These are phyloP conservation scores for Astragalus membranaceus DNA, from an alignment of 306 rosid species.

Conservation along the genomic window DNA sequence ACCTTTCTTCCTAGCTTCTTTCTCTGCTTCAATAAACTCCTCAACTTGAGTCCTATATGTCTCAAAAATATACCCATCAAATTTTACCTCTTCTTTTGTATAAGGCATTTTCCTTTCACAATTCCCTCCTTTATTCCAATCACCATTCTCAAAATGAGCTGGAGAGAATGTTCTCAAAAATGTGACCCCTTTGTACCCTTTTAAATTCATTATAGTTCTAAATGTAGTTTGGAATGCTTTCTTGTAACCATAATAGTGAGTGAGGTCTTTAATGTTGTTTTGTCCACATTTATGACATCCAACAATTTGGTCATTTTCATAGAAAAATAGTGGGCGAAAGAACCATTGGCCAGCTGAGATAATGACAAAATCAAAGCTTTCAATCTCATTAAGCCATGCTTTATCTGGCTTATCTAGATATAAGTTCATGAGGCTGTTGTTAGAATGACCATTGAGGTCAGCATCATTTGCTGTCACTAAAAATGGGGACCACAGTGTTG, in stretches of 20 bases:
- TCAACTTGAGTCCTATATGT: constrained; percentile 45
- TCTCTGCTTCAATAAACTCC: constrained; percentile 42
- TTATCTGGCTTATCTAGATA: constrained; percentile 56
- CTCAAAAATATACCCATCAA: constrained; percentile 29
- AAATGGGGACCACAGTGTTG: constrained; percentile 67
- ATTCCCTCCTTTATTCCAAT: constrained; percentile 68
- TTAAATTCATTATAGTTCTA: constrained; percentile 22
- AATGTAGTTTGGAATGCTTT: constrained; percentile 50
- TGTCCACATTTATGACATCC: constrained; percentile 51
- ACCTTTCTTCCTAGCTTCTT: constrained; percentile 33
- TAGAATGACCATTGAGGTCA: constrained; percentile 31
- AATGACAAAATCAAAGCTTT: constrained; percentile 50
- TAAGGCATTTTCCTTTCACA: constrained; percentile 61
- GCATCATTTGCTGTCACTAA: constrained; percentile 40
- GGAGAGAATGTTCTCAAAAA: constrained; percentile 77
- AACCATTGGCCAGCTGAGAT: constrained; percentile 85
- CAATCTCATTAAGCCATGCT: constrained; percentile 40
- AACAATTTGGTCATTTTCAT: constrained; percentile 35
- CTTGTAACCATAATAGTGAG: constrained; percentile 40
- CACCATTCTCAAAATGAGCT: constrained; percentile 63
- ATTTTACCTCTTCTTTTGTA: constrained; percentile 29
- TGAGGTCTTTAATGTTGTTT: constrained; percentile 22
- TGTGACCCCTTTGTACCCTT: constrained; percentile 59
- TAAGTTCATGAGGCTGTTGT: constrained; percentile 40
- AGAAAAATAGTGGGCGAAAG: constrained; percentile 42